Evolutionary conservation across 75 land plant species (phyloP), one percentile per base, ranked within the genome.

Genomic region (Cupressus sempervirens): DNA sequence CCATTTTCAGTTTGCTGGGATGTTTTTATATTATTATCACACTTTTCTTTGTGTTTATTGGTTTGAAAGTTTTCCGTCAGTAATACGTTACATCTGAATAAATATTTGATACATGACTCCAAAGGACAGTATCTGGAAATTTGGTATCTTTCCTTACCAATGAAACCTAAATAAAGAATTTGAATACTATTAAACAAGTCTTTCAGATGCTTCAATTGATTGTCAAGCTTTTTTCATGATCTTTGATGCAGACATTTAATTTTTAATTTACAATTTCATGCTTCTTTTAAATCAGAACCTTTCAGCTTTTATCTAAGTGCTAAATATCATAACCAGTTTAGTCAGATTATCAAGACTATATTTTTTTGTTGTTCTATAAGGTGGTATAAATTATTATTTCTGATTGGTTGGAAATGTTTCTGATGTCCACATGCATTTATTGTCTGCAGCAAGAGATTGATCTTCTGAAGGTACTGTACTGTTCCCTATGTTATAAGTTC

Each of bases 361-460:
- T 45, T 26, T 79, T 26, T 32, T 45, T 79, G 4, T 79, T 30
- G 11, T 79, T 20, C 46, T 45, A 10, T 45, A 20, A 45, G 46
- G n/a, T 30, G 45, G 29, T 79, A 41, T 79, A 79, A 1, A 45
- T 41, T 43, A 43, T 45, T n/a, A 41, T n/a, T 35, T n/a, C 43
- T 70, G 34, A 68, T 83, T 14, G n/a, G 5, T 84, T 87, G 30
- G 41, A 62, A 83, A 41, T 82, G 36, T 68, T 58, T 84, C 29
- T 85, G 84, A 2, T 75, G 84, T 80, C 7, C 20, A 20, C 18
- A 23, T 40, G 36, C 7, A 43, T 18, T 36, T 13, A 83, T 32
- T 12, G 30, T 23, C 84, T 82, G 50, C 95, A 97, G 99, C 98
- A 97, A 96, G 99, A 97, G 91, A 97, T 97, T 90, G 99, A 97